These are phyloP conservation scores for Fonsecaea erecta DNA, from an alignment of 2,329 filamentous ascomycete species.

Conservation along the genomic window DNA sequence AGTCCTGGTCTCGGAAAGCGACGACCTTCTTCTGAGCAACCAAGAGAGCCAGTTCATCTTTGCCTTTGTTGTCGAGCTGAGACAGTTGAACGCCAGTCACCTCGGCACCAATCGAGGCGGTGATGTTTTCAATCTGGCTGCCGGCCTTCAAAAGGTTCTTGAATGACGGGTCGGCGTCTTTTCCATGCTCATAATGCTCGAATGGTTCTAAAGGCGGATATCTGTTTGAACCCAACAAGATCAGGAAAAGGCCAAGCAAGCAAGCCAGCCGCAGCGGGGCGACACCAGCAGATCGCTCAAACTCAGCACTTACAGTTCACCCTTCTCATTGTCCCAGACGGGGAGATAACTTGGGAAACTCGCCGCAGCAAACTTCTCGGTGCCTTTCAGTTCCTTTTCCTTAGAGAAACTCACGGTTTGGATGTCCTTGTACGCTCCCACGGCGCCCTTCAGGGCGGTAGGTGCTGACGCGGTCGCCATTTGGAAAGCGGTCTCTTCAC, in stretches of 20 bases:
- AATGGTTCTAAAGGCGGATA: conserved; percentile 71
- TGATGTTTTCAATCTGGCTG: conserved; percentile 41
- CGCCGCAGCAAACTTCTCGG: conserved; percentile 58
- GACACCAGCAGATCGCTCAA: not conserved
- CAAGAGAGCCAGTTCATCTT: conserved; percentile 43
- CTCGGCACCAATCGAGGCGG: conserved; percentile 44
- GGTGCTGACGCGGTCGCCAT: conserved; percentile 16
- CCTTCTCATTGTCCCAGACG: conserved; percentile 66
- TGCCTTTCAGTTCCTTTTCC: conserved; percentile 60
- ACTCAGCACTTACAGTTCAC: conserved; percentile 37
- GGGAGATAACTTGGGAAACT: conserved; percentile 76
- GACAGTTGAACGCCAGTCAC: conserved; percentile 43
- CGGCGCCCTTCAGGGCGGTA: conserved; percentile 6
- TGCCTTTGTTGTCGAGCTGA: conserved; percentile 40
- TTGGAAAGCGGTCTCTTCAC: conserved; percentile 5
- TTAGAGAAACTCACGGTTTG: conserved; percentile 42
- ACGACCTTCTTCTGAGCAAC: conserved; percentile 45
- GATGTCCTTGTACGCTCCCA: conserved; percentile 37
- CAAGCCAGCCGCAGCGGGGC: not conserved
- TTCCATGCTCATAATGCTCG: conserved; percentile 74
- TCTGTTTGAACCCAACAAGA: conserved; percentile 38
- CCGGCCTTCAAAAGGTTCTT: conserved; percentile 65
- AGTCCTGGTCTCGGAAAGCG: conserved; percentile 41
- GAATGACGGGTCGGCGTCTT: conserved; percentile 71
- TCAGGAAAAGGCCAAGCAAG: conserved; percentile 8